These are phyloP conservation scores for Discostella pseudostelligera DNA, from an alignment of 108 stramenopile genomes.

Conservation along the genomic window DNA sequence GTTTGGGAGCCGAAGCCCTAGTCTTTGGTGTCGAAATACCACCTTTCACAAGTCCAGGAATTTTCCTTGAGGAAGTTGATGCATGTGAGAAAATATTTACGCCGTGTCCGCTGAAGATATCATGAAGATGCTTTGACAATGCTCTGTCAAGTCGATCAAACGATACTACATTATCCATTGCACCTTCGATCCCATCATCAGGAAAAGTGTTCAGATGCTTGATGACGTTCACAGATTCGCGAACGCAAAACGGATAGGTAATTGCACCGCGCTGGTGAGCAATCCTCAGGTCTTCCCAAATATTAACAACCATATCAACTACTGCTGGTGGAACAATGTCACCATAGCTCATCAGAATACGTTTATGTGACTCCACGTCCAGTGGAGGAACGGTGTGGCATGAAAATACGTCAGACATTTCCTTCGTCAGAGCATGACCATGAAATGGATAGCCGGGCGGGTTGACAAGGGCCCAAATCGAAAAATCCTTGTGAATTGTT, in stretches of 20 bases:
- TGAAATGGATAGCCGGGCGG: constrained; percentile 88
- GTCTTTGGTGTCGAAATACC: constrained; percentile 44
- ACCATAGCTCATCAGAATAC: constrained; percentile 67
- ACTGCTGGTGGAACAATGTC: constrained; percentile 43
- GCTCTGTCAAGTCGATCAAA: constrained; percentile 72
- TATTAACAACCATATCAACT: constrained; percentile 52
- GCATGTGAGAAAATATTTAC: constrained; percentile 28
- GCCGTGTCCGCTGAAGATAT: constrained; percentile 56
- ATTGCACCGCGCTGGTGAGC: constrained; percentile 62
- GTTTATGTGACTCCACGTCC: constrained; percentile 61
- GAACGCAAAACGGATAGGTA: constrained; percentile 74
- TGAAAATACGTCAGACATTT: constrained; percentile 82
- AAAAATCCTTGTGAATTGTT: constrained; percentile 75
- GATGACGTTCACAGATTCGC: constrained; percentile 83
- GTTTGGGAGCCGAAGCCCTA: constrained; percentile 51
- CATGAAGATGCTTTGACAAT: constrained; percentile 39
- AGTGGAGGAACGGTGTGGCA: constrained; percentile 57
- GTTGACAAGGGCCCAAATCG: constrained; percentile 82
- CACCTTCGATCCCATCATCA: constrained; percentile 59
- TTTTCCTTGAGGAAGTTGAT: not conserved
- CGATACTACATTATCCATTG: constrained; percentile 80
- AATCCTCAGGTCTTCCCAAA: constrained; percentile 71
- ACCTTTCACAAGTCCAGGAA: constrained; percentile 8
- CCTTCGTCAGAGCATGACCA: constrained; percentile 80
- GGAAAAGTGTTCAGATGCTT: constrained; percentile 82